Evolutionary conservation across 1,284 basidiomycete species (phyloP), one percentile per base, ranked within the genome.

Genomic region (Tranzscheliella williamsii): DNA sequence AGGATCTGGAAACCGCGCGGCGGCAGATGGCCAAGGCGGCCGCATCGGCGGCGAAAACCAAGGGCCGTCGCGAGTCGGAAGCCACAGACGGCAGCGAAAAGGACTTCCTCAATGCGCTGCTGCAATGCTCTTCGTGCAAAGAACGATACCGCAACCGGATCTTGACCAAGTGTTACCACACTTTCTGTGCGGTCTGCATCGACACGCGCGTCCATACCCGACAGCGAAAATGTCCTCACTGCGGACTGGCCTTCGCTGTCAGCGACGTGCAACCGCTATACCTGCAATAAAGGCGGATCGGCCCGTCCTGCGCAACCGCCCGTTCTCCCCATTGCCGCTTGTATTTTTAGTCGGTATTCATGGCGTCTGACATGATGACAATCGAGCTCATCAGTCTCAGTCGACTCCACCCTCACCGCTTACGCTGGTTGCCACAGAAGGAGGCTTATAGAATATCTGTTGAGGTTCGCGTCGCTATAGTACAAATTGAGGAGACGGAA

Each of bases 171-270:
- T 99, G 94, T 81, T 86, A 90, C 85, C 93, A 96, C 78, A 90
- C 91, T 0, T 94, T 96, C 79, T 96, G 93, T 81, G 88, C 88
- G 76, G 80, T 83, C 18, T 85, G 94, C 77, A 85, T 98, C 36
- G 92, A 96, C 65, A 83, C 86, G 21, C 86, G 95, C 27, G 85
- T 98, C 67, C 82, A 88, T 38, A 93, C 89, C 22, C 85, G 94
- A 55, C 93, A 96, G 78, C 87, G 94, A 37, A 96, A 96, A 79
- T 98, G 94, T 79, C 94, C 94, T 15, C 87, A 88, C 17, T 97
- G 94, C 78, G 88, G 88, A 60, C 74, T 89, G 29, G 81, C 85
- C 1, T 98, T 98, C 80, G 87, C 88, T 5, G 85, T 87, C 70
- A 87, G 87, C 55, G 93, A 98, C 65, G 89, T 92, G 18, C 86